Base-by-base conservation (phyloP, 257 asterid species). In the Dorcoceras hygrometricum region DNA sequence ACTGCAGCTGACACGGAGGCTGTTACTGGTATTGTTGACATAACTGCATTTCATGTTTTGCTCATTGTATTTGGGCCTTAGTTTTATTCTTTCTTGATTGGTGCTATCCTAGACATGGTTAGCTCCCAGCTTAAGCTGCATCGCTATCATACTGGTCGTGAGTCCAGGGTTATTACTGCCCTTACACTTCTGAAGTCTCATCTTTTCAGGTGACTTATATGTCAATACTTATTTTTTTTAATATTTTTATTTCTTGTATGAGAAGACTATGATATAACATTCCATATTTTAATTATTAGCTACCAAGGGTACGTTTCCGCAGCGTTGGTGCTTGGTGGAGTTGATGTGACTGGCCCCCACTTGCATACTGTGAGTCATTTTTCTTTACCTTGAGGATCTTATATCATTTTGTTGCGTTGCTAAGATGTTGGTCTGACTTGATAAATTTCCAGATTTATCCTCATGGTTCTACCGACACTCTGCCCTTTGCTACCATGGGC, bases 1-100 rank as follows among this genome's bases (percentile, higher is more conserved):
- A 89, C 97, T 66, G 98, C 98, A 72, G 98, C 97, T 12, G 98
- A 92, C 71, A 92, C 97, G 0, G 97, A 92, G 80, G 98, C 97
- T 56, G 97, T 89, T 51, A 89, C 98, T 20, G 96, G 96, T 89
- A 81, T 55, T 62, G 51, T 63, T 54, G 46, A 18, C 70, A 55
- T 46, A 16, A 29, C 68, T 65, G 18, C 50, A 23, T 67, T 63
- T 54, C 62, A 20, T 53, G 14, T 64, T 62, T 4, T 71, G n/a
- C 66, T 70, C 22, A 16, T 53, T 55, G 7, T 57, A 25, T 24
- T 18, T 27, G 23, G 23, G 29, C 57, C 26, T 51, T 56, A 22
- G 36, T 22, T 48, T 62, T 68, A 57, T 74, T 59, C 31, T 61
- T 58, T 64, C 26, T 25, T 68, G 1, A 26, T 62, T 43, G 51